phyloP scores from a whole-genome alignment of 441 rosid species.

The Croton setiger region DNA sequence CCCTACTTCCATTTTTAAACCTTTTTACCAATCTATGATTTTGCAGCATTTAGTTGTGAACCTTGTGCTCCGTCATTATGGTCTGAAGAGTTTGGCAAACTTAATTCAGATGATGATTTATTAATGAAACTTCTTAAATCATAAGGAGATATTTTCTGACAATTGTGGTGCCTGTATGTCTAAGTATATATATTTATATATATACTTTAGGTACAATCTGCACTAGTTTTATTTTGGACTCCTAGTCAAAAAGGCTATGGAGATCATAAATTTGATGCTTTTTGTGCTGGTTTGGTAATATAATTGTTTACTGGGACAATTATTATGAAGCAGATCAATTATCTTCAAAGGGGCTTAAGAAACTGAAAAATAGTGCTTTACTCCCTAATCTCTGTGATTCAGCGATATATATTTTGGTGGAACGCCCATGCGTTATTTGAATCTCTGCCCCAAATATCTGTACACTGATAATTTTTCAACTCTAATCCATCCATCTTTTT shows the following conservation, averaged over 20 bases:
- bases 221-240: neutral
- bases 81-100: neutral
- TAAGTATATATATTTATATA: neutral
- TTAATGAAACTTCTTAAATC: neutral
- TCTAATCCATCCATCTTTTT: neutral
- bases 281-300: neutral
- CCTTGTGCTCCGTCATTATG: neutral
- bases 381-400: neutral
- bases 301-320: neutral
- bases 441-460: neutral
- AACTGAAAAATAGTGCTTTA: neutral
- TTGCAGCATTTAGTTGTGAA: neutral
- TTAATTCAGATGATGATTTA: neutral
- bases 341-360: neutral
- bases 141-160: neutral
- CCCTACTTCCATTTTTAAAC: neutral
- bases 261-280: neutral
- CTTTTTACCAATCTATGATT: neutral
- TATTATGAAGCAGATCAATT: neutral
- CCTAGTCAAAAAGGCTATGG: neutral
- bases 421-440: neutral
- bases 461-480: neutral
- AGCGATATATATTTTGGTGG: neutral
- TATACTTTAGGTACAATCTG: too few species aligned
- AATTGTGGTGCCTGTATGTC: neutral